Conservation (phyloP, 2,329 filamentous ascomycete genomes). For the Fusarium denticulatum region DNA sequence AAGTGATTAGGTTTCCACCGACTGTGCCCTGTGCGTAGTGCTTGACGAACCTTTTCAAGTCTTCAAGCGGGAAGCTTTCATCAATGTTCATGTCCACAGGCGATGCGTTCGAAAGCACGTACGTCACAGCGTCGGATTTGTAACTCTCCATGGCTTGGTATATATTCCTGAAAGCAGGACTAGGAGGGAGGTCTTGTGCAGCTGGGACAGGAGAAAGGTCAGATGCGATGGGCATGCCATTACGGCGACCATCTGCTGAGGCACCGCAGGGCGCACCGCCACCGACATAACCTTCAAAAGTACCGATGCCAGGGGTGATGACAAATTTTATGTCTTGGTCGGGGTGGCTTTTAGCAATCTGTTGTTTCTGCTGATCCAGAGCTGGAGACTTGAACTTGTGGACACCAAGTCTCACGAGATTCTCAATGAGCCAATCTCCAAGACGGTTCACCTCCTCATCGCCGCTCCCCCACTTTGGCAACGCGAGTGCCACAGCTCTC, state of each 20-base stretch:
- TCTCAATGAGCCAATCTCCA: not conserved
- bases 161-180: not conserved
- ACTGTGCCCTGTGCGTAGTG: not conserved
- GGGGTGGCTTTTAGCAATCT: fast-evolving
- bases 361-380: fast-evolving
- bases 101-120: not conserved
- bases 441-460: not conserved
- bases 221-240: not conserved
- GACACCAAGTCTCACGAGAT: not conserved
- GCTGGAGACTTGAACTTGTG: not conserved
- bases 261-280: not conserved
- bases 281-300: not conserved
- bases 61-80: not conserved
- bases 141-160: not conserved
- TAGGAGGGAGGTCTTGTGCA: not conserved
- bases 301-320: not conserved
- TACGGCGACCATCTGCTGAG: not conserved
- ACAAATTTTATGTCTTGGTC: not conserved
- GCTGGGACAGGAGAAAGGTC: not conserved
- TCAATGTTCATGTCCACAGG: not conserved
- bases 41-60: not conserved
- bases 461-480: not conserved
- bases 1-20: not conserved
- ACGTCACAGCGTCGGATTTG: not conserved
- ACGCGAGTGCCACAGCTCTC: not conserved